A percentile compares a stretch with the other conserved stretches of the same genome.
Evolutionary conservation across 768 basidiomycete species (phyloP).

Genomic region (Rhizopogon vinicolor): DNA sequence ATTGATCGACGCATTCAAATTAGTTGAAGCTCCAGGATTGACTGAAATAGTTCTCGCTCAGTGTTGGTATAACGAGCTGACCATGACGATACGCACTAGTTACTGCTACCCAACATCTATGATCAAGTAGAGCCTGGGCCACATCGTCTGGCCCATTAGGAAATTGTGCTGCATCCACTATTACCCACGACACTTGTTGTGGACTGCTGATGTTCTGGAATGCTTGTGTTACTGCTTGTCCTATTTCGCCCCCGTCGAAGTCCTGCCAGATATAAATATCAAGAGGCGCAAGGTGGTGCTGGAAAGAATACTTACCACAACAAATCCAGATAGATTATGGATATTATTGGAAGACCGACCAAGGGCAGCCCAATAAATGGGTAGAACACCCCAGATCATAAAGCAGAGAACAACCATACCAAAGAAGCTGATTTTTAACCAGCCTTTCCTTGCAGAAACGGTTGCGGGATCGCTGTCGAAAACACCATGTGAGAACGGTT

Average conservation of each 20-base stretch:
- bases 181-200: constrained; percentile 42
- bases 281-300: neutral
- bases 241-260: constrained; percentile 54
- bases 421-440: constrained; percentile 36
- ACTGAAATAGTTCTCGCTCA: constrained; percentile 24
- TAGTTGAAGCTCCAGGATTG: constrained; percentile 34
- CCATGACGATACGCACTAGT: constrained; percentile 35
- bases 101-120: constrained; percentile 52
- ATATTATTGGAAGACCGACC: constrained; percentile 37
- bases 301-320: constrained; percentile 42
- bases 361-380: constrained; percentile 60
- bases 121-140: constrained; percentile 39
- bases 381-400: constrained; percentile 43
- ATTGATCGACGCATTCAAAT: constrained; percentile 32
- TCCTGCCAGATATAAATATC: constrained; percentile 33
- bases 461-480: constrained; percentile 25
- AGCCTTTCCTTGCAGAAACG: constrained; percentile 29
- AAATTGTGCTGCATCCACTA: constrained; percentile 38
- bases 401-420: constrained; percentile 34
- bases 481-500: constrained; percentile 24
- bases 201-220: constrained; percentile 25
- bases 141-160: constrained; percentile 40
- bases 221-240: constrained; percentile 38
- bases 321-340: constrained; percentile 47
- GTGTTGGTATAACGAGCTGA: neutral